phyloP scores from a whole-genome alignment of 1,284 basidiomycete species.

The Macrocystidia cucumis region DNA sequence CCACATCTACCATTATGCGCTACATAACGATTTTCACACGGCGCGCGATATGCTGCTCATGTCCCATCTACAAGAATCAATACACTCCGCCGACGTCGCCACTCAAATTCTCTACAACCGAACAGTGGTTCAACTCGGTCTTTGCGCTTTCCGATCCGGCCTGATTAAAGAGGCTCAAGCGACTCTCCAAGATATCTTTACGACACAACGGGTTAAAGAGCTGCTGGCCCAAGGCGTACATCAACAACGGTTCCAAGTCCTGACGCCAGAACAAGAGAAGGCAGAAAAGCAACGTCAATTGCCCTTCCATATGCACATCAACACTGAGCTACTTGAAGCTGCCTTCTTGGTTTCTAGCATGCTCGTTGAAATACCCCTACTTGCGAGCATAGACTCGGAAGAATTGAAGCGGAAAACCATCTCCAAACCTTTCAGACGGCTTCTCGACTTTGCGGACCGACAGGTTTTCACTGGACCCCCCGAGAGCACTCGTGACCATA shows the following conservation, averaged over 20 bases:
- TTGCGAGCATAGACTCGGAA: conserved; percentile 91
- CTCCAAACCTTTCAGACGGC: conserved; percentile 91
- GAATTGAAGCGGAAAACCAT: conserved; percentile 89
- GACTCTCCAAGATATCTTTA: conserved; percentile 93
- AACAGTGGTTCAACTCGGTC: conserved; percentile 93
- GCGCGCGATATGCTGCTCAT: conserved; percentile 98
- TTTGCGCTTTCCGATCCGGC: conserved; percentile 94
- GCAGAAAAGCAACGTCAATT: conserved; percentile 93
- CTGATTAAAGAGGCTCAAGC: conserved; percentile 92
- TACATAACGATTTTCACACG: conserved; percentile 95
- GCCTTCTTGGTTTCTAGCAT: conserved; percentile 98
- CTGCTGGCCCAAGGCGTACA: conserved; percentile 95
- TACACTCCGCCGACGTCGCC: conserved; percentile 91
- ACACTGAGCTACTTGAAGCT: conserved; percentile 95
- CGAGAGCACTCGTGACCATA: conserved; percentile 97
- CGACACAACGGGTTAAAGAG: conserved; percentile 95
- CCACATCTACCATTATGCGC: conserved; percentile 96
- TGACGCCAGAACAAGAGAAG: conserved; percentile 95
- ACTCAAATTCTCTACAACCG: conserved; percentile 99
- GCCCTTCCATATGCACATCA: conserved; percentile 99
- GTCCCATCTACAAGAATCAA: conserved; percentile 97
- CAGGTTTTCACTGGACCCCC: conserved; percentile 98
- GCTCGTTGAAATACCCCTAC: conserved; percentile 94
- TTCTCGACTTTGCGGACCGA: conserved; percentile 95
- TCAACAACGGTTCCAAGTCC: conserved; percentile 81